Conservation (phyloP, 2,329 filamentous ascomycete species). For the Monosporascus sp. region DNA sequence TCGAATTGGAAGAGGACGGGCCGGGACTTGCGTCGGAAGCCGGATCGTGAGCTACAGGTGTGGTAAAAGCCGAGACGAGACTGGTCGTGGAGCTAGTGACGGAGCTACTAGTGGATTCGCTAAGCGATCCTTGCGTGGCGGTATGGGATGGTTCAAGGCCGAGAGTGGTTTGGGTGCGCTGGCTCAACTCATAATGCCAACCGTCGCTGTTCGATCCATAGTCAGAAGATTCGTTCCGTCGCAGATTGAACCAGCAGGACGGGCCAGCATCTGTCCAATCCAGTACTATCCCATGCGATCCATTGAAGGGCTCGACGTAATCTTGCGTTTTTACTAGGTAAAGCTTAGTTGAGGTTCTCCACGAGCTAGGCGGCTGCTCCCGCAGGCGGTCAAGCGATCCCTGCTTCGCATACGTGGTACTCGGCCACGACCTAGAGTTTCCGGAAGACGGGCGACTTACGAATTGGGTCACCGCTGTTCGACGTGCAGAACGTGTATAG, state of each 20-base stretch:
- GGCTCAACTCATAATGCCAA: not conserved
- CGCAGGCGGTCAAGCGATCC: too few species aligned
- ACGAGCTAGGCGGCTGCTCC: not conserved
- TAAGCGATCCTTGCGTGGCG: not conserved
- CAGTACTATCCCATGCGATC: constrained; percentile 1
- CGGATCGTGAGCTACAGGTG: not conserved
- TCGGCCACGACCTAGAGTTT: not conserved
- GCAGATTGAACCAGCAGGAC: constrained; percentile 9
- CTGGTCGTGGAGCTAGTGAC: not conserved
- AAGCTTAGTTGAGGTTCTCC: not conserved
- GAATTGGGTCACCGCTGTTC: not conserved
- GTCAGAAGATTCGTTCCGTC: not conserved
- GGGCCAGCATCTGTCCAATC: constrained; percentile 1
- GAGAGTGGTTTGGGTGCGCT: constrained; percentile 1
- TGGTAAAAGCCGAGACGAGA: not conserved
- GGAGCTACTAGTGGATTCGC: not conserved
- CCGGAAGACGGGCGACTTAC: constrained; percentile 1
- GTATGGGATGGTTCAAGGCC: not conserved
- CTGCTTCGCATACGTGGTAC: too few species aligned
- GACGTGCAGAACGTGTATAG: constrained; percentile 3
- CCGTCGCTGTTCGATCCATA: constrained; percentile 2
- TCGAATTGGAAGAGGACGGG: not conserved
- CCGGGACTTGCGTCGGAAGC: not conserved
- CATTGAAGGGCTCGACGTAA: constrained; percentile 2
- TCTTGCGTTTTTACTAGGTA: not conserved